Evolutionary conservation across 2,329 filamentous ascomycete genomes (phyloP), one percentile per base, ranked within the genome.

Genomic region (Talaromyces rugulosus): DNA sequence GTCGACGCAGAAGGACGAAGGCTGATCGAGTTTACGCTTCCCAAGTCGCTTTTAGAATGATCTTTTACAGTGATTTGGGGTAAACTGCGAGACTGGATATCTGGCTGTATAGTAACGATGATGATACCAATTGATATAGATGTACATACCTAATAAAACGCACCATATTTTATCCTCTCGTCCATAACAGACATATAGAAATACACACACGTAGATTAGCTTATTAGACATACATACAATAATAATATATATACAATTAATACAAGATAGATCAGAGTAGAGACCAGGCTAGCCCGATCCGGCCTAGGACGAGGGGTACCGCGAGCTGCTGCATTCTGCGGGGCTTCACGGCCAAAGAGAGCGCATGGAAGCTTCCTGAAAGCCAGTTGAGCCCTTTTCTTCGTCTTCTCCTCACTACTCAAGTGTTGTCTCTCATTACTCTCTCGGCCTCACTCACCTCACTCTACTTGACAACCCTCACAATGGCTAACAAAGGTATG

Each of bases 11-110:
- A 62, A 7, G 60, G 60, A 12, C 50, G 50, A 16, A 58, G 30
- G 50, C 58, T 58, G 18, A 40, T 62, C 7, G 56, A 62, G 40
- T 59, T 59, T 60, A 61, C 68, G 56, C 62, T 71, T 34, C 69
- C 69, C 23, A 61, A 66, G 33, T 66, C 66, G 40, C 61, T 70
- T 30, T 59, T 70, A 14, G 69, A 71, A 56, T 71, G 52, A 62
- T 30, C 5, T 9, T 7, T 23, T 23, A 23, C 23, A 23, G 23
- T 23, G 23, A 23, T 23, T 23, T 23, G 23, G 23, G 23, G 23
- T 23, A 23, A 23, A 23, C 23, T 23, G 23, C 23, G 23, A 23
- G 23, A 23, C 23, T 16, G 27, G 28, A n/a, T 40, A 31, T 31
- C 40, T 64, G 59, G 14, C 28, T 53, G 4, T 58, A 58, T 59